These are phyloP conservation scores for Jaminaea rosea DNA, from an alignment of 1,284 basidiomycete species.

Conservation along the genomic window DNA sequence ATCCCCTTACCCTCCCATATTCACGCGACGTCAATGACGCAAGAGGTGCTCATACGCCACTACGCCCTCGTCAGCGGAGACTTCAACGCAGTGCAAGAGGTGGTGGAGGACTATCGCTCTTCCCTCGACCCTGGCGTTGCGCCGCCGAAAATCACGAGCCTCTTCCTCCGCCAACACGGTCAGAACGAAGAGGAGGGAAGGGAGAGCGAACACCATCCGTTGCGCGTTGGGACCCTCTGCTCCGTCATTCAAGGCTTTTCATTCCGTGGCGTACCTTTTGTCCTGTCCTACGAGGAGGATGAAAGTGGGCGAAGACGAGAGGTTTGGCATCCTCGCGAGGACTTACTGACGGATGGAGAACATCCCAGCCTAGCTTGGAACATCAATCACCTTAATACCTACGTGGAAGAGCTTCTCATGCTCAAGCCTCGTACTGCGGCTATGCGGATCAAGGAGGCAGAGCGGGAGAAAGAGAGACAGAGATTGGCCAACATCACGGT, in stretches of 20 bases:
- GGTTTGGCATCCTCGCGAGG: neutral
- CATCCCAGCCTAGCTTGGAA: neutral
- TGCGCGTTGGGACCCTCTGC: neutral
- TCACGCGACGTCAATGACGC: neutral
- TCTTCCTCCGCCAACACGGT: too few relatives aligned
- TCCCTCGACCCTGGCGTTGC: neutral
- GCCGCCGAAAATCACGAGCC: too few relatives aligned
- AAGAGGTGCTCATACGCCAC: neutral
- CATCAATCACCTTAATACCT: too few relatives aligned
- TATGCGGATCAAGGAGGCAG: neutral
- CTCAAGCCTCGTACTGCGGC: neutral
- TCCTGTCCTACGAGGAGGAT: too few relatives aligned
- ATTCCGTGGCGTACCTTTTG: neutral
- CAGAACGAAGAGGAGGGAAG: too few relatives aligned
- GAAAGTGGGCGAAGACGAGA: neutral
- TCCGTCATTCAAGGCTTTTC: neutral
- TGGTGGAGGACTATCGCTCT: neutral
- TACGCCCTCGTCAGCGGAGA: neutral
- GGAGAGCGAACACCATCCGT: too few relatives aligned
- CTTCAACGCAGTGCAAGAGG: neutral
- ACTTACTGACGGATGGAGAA: neutral
- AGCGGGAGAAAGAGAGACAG: neutral
- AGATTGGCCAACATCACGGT: neutral
- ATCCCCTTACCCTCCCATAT: neutral
- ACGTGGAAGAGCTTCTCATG: too few relatives aligned